Evolutionary conservation across 805 yeast genomes (phyloP).

Genomic region (Wickerhamomyces ciferrii): DNA sequence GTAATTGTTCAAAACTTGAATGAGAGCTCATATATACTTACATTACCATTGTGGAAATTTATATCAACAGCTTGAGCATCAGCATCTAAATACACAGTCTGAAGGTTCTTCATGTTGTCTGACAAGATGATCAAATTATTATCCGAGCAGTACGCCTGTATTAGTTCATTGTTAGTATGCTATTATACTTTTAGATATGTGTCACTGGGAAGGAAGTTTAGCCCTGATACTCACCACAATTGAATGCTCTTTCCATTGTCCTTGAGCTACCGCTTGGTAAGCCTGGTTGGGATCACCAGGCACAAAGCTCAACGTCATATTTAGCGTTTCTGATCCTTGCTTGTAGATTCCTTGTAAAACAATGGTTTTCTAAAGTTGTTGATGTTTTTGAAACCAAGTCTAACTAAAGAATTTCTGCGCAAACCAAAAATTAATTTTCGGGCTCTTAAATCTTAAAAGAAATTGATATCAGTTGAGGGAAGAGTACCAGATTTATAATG

Average conservation of each 20-base stretch:
- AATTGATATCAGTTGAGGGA: too few species aligned
- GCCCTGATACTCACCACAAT: conserved; percentile 34
- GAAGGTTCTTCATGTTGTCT: conserved; percentile 49
- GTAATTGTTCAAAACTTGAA: neutral
- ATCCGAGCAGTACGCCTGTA: conserved; percentile 73
- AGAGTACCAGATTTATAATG: too few species aligned
- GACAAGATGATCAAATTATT: conserved; percentile 72
- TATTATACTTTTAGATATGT: neutral
- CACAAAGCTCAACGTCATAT: conserved; percentile 64
- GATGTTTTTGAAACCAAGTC: neutral
- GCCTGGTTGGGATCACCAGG: conserved; percentile 81
- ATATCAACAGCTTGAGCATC: conserved; percentile 69
- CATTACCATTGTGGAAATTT: conserved; percentile 50
- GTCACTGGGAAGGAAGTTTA: neutral
- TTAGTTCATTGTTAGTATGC: neutral
- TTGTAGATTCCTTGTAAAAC: neutral
- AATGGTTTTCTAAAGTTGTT: neutral
- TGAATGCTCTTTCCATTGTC: conserved; percentile 60
- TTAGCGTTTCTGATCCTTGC: neutral
- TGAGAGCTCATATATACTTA: too few species aligned
- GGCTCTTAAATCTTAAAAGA: neutral
- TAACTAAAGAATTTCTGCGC: neutral
- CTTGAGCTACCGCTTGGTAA: conserved; percentile 50
- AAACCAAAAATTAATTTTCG: neutral
- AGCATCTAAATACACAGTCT: conserved; percentile 65